Evolutionary conservation across 176 grass and related monocot genomes (phyloP).

Genomic region (Hyparrhenia diplandra): DNA sequence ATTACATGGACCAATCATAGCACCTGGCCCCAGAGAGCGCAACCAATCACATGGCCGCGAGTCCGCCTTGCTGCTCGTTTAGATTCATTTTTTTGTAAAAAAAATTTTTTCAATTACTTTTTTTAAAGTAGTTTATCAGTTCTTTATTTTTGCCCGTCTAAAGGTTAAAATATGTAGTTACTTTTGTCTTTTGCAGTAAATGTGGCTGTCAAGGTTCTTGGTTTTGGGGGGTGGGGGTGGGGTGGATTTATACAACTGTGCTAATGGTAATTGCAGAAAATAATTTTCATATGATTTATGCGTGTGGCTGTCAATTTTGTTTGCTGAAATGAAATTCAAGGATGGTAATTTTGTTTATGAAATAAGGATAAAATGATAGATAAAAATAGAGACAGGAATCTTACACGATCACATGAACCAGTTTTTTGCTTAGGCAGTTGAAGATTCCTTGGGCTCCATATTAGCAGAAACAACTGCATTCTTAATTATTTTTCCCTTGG

Average conservation of each 20-base stretch:
- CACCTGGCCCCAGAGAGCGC: conserved; percentile 32
- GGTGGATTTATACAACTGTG: not conserved
- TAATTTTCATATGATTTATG: not conserved
- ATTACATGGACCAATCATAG: conserved; percentile 53
- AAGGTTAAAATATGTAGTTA: too few relatives aligned
- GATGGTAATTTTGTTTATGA: too few relatives aligned
- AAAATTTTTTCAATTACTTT: too few relatives aligned
- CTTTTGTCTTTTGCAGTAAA: too few relatives aligned
- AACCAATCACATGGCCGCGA: conserved; percentile 43
- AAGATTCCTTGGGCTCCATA: conserved; percentile 18
- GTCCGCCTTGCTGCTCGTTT: conserved; percentile 20
- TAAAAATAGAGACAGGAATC: not conserved
- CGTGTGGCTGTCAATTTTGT: not conserved
- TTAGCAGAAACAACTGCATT: not conserved
- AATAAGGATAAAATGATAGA: too few relatives aligned
- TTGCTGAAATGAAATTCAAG: not conserved
- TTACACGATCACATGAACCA: conserved; percentile 16
- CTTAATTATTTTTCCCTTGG: not conserved
- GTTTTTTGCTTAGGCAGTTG: conserved; percentile 22
- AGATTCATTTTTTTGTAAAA: too few relatives aligned
- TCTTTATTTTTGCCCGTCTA: too few relatives aligned
- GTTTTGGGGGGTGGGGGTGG: not conserved
- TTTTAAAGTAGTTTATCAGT: conserved; percentile 41
- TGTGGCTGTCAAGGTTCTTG: conserved; percentile 8
- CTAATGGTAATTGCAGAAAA: not conserved